These are phyloP conservation scores for Sindora glabra DNA, from an alignment of 306 rosid species.

Conservation along the genomic window DNA sequence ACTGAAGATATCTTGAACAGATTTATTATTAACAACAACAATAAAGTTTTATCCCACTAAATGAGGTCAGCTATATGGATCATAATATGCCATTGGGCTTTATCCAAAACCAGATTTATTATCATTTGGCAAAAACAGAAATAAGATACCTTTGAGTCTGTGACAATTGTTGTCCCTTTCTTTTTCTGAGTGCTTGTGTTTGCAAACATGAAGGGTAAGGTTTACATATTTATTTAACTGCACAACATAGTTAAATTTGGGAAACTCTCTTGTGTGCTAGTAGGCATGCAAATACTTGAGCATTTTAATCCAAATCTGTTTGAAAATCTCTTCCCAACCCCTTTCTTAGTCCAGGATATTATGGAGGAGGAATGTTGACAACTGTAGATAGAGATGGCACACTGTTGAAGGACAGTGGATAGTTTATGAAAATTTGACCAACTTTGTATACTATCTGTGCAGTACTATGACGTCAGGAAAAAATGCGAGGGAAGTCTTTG, in stretches of 20 bases:
- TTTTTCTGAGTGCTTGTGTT: too few species aligned
- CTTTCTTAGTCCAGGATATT: not conserved
- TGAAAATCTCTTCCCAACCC: not conserved
- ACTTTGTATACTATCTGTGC: slow-evolving; percentile 20
- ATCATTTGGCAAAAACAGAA: too few species aligned
- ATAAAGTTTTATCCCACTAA: too few species aligned
- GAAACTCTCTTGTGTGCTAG: not conserved
- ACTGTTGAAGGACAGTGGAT: slow-evolving; percentile 2
- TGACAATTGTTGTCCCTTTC: too few species aligned
- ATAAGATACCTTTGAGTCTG: too few species aligned
- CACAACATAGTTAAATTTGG: slow-evolving; percentile 3
- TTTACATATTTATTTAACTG: not conserved
- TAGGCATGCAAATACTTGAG: not conserved
- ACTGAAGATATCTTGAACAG: too few species aligned
- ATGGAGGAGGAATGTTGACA: slow-evolving; percentile 4
- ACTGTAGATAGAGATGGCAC: slow-evolving; percentile 12
- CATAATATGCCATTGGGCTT: too few species aligned
- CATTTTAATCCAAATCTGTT: not conserved
- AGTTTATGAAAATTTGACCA: slow-evolving; percentile 25
- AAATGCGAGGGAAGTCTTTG: slow-evolving; percentile 82
- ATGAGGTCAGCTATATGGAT: too few species aligned
- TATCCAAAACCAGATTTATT: too few species aligned
- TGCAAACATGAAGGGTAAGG: too few species aligned
- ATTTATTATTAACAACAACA: too few species aligned
- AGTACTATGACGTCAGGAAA: slow-evolving; percentile 94